phyloP scores from a whole-genome alignment of 768 basidiomycete genomes.

The Russula olivacea region DNA sequence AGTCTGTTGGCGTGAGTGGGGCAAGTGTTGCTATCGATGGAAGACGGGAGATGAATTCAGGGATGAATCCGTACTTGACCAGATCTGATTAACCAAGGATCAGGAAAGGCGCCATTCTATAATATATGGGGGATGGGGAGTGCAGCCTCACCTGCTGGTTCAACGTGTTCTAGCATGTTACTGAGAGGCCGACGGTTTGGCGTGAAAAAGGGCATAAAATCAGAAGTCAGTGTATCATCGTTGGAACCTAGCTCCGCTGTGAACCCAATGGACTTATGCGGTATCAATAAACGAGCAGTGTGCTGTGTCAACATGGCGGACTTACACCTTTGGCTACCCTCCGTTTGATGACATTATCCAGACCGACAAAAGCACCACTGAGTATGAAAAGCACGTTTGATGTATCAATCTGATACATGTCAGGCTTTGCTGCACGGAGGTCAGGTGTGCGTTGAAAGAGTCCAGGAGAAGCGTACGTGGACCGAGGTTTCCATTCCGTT shows the following conservation, averaged over 20 bases:
- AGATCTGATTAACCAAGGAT: conserved; percentile 47
- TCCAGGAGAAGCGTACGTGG: conserved; percentile 19
- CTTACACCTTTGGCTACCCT: conserved; percentile 81
- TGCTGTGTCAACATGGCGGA: conserved; percentile 16
- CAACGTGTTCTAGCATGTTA: conserved; percentile 60
- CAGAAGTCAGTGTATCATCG: conserved; percentile 34
- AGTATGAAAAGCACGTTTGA: conserved; percentile 91
- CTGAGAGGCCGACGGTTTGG: conserved; percentile 53
- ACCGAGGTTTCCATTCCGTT: conserved; percentile 40
- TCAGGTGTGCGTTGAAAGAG: not conserved
- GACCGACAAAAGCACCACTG: conserved; percentile 91
- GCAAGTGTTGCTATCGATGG: conserved; percentile 84
- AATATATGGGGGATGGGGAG: not conserved
- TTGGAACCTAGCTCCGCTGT: conserved; percentile 45
- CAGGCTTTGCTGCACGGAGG: conserved; percentile 46
- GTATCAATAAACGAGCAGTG: conserved; percentile 1
- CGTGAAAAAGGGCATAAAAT: conserved; percentile 66
- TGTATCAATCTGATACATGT: conserved; percentile 75
- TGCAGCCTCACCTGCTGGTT: conserved; percentile 52
- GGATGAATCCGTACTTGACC: conserved; percentile 89
- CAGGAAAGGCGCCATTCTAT: not conserved
- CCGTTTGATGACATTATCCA: conserved; percentile 75
- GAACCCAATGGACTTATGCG: conserved; percentile 81
- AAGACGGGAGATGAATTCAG: conserved; percentile 91
- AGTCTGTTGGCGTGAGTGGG: conserved; percentile 71